Evolutionary conservation across 805 yeast species (phyloP).

Genomic region (Kazachstania martiniae): DNA sequence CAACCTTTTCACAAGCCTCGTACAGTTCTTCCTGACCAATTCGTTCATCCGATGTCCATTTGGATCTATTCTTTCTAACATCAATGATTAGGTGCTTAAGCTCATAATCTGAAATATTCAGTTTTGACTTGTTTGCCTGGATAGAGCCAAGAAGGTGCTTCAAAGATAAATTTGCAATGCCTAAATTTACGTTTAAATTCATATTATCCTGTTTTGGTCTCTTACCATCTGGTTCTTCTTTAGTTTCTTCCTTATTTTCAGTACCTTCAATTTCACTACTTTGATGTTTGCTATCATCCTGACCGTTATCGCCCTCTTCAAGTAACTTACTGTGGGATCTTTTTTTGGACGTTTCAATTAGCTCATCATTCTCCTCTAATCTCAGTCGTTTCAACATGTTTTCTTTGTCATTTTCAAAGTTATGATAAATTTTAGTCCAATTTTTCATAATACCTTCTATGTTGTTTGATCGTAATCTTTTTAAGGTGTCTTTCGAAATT

Average conservation of each 20-base stretch:
- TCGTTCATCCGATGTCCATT: conserved; percentile 94
- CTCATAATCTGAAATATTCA: conserved; percentile 70
- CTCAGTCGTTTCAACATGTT: conserved; percentile 65
- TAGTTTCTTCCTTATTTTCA: conserved; percentile 12
- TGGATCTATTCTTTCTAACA: conserved; percentile 88
- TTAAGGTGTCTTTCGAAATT: conserved; percentile 27
- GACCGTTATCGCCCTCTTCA: conserved; percentile 9
- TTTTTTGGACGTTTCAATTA: conserved; percentile 31
- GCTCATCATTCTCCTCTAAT: conserved; percentile 70
- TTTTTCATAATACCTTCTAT: conserved; percentile 38
- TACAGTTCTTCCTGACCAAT: conserved; percentile 96
- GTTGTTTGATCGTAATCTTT: conserved; percentile 25
- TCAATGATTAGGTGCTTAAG: conserved; percentile 78
- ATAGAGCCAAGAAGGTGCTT: conserved; percentile 73
- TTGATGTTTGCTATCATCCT: conserved; percentile 12
- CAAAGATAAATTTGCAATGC: conserved; percentile 67
- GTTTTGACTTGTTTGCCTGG: conserved; percentile 66
- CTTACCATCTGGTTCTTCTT: conserved; percentile 9
- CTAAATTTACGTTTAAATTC: conserved; percentile 33
- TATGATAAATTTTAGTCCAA: conserved; percentile 65
- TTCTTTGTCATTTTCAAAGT: conserved; percentile 64
- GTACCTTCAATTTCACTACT: conserved; percentile 14
- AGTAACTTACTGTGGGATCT: conserved; percentile 16
- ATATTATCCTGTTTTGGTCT: conserved; percentile 18
- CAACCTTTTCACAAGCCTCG: conserved; percentile 95